These are phyloP conservation scores for Monosporascus sp. DNA, from an alignment of 2,329 filamentous ascomycete species.

Conservation along the genomic window DNA sequence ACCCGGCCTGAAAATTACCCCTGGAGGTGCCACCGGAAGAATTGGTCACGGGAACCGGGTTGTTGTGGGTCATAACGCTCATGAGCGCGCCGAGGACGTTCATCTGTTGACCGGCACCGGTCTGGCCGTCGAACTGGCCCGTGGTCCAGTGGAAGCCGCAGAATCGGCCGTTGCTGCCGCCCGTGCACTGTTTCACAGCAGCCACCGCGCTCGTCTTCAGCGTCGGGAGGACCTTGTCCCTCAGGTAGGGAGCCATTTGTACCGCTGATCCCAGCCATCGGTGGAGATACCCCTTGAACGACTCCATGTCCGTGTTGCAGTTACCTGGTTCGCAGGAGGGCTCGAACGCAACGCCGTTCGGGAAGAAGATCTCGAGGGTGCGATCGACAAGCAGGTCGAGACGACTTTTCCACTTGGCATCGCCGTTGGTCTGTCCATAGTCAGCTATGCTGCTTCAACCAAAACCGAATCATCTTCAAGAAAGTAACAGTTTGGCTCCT, in stretches of 20 bases:
- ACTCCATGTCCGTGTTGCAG: slow-evolving; percentile 68
- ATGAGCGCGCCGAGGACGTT: slow-evolving; percentile 47
- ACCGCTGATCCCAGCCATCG: slow-evolving; percentile 59
- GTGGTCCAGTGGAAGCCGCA: slow-evolving; percentile 61
- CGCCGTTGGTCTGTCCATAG: slow-evolving; percentile 42
- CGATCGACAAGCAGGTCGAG: slow-evolving; percentile 51
- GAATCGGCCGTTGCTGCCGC: slow-evolving; percentile 49
- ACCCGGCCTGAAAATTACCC: slow-evolving; percentile 40
- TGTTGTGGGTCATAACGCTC: slow-evolving; percentile 31
- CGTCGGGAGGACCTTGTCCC: slow-evolving; percentile 49
- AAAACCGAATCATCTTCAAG: too few relatives aligned
- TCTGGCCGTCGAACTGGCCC: slow-evolving; percentile 34
- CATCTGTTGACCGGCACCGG: slow-evolving; percentile 54
- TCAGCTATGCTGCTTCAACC: not conserved
- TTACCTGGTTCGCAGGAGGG: slow-evolving; percentile 57
- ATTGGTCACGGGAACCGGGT: slow-evolving; percentile 40
- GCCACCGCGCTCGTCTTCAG: slow-evolving; percentile 53
- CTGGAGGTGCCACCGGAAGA: slow-evolving; percentile 45
- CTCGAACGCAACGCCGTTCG: slow-evolving; percentile 58
- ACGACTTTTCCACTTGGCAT: slow-evolving; percentile 49
- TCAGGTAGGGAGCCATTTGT: slow-evolving; percentile 57
- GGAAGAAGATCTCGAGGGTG: slow-evolving; percentile 48
- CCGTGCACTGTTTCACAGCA: slow-evolving; percentile 58
- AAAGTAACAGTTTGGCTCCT: not conserved
- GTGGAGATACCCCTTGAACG: slow-evolving; percentile 67